These are phyloP conservation scores for Penicillium aurantiogriseum DNA, from an alignment of 2,329 filamentous ascomycete genomes.

Conservation along the genomic window DNA sequence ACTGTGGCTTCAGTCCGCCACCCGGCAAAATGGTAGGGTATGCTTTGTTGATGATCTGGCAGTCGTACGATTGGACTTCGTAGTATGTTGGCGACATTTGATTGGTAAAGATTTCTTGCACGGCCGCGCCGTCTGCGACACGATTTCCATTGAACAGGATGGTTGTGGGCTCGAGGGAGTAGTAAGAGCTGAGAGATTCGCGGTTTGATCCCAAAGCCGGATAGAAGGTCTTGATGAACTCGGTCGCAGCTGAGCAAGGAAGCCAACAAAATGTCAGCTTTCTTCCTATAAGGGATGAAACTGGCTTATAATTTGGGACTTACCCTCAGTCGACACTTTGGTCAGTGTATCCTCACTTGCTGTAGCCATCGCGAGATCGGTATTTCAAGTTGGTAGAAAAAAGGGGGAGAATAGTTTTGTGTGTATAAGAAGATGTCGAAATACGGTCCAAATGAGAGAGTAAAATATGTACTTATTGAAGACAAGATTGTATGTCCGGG, in stretches of 20 bases:
- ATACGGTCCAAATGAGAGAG: not conserved
- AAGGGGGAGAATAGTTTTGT: not conserved
- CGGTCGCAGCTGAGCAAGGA: slow-evolving; percentile 60
- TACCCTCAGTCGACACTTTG: slow-evolving; percentile 46
- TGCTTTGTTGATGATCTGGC: slow-evolving; percentile 71
- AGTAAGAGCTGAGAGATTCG: slow-evolving; percentile 64
- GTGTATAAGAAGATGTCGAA: not conserved
- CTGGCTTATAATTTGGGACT: not conserved
- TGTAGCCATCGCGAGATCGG: slow-evolving; percentile 30
- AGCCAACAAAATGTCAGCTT: not conserved
- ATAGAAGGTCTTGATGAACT: slow-evolving; percentile 74
- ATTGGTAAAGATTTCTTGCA: slow-evolving; percentile 66
- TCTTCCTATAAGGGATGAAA: not conserved
- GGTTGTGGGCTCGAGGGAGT: slow-evolving; percentile 60
- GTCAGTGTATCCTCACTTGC: slow-evolving; percentile 37
- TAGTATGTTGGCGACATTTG: slow-evolving; percentile 65
- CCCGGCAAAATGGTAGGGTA: slow-evolving; percentile 56
- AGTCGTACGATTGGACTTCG: slow-evolving; percentile 73
- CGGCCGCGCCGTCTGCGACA: slow-evolving; percentile 60
- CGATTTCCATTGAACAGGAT: slow-evolving; percentile 79
- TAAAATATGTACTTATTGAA: not conserved
- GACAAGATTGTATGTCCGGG: slow-evolving; percentile 3
- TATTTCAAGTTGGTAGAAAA: not conserved
- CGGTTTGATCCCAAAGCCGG: slow-evolving; percentile 63
- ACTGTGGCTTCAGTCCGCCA: slow-evolving; percentile 36